These are phyloP conservation scores for Eucalyptus regnans DNA, from an alignment of 345 rosid genomes.

Conservation along the genomic window DNA sequence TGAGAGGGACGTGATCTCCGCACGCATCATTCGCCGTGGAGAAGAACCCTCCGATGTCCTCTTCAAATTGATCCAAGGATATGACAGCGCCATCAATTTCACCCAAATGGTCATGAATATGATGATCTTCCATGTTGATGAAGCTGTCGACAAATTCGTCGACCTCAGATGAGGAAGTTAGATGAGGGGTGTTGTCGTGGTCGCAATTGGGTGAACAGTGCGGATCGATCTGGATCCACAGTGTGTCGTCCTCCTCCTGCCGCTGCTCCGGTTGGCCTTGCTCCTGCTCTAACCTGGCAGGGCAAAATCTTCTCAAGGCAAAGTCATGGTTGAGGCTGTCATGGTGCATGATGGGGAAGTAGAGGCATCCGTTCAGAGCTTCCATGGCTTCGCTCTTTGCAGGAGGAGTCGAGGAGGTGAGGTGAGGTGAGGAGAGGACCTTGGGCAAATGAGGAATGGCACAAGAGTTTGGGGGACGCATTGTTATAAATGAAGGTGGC, in stretches of 20 bases:
- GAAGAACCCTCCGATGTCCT: background rate
- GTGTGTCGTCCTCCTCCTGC: constrained; percentile 2
- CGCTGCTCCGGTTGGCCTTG: constrained; percentile 6
- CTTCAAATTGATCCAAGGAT: background rate
- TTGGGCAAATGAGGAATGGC: background rate
- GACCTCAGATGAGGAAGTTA: constrained; percentile 30
- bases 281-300: constrained; percentile 42
- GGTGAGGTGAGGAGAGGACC: background rate
- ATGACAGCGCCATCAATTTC: background rate
- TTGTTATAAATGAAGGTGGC: background rate
- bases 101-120: background rate
- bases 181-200: background rate
- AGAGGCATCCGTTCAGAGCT: constrained; percentile 15
- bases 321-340: constrained; percentile 35
- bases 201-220: background rate
- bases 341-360: constrained; percentile 8
- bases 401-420: background rate
- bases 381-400: constrained; percentile 11
- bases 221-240: background rate
- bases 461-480: background rate
- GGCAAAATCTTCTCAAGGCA: constrained; percentile 54
- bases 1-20: background rate
- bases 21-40: background rate
- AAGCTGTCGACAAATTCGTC: constrained; percentile 52
- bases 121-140: constrained; percentile 21